Evolutionary conservation across 2,329 filamentous ascomycete genomes (phyloP).

Genomic region (Fusarium luffae): DNA sequence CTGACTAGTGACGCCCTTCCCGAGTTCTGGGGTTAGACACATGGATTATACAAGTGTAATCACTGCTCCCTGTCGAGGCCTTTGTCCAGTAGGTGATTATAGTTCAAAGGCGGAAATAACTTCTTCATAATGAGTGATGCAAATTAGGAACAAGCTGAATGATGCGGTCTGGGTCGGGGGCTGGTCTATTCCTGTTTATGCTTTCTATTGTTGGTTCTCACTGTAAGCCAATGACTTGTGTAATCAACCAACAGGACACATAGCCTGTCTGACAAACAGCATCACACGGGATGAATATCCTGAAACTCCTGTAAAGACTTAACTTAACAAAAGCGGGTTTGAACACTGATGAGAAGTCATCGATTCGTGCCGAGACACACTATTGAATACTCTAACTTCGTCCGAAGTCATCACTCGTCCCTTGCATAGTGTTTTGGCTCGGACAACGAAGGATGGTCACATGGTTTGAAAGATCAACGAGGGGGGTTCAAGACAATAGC

Average conservation of each 20-base stretch:
- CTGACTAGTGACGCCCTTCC: slow-evolving; percentile 15
- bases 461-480: not conserved
- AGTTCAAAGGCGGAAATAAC: not conserved
- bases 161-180: not conserved
- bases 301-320: not conserved
- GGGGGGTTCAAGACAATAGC: not conserved
- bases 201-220: not conserved
- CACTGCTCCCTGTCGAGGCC: not conserved
- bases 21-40: not conserved
- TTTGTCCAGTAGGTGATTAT: not conserved
- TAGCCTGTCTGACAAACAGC: not conserved
- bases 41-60: not conserved
- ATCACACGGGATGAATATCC: not conserved
- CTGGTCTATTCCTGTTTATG: not conserved
- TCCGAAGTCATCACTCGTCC: not conserved
- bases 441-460: not conserved
- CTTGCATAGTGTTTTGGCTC: slow-evolving; percentile 20
- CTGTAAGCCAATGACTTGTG: not conserved
- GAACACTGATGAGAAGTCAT: not conserved
- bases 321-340: too few species aligned
- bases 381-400: not conserved
- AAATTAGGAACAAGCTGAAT: not conserved
- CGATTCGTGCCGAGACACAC: not conserved
- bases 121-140: not conserved
- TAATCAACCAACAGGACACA: not conserved